These are phyloP conservation scores for Blastocystis sp. DNA, from an alignment of 352 stramenopile species.

Conservation along the genomic window DNA sequence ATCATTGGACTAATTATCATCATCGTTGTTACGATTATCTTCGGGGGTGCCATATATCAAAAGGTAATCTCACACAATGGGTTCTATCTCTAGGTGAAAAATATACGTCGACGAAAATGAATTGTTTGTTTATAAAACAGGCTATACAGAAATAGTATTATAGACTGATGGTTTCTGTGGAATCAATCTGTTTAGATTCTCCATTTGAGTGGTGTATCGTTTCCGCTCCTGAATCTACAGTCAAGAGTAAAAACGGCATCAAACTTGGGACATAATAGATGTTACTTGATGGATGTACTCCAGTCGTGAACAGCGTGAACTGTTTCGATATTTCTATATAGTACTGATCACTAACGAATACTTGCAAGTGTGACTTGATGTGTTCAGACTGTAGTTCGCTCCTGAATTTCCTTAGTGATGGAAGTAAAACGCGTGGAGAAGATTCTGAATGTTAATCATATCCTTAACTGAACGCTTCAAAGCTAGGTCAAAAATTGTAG, in stretches of 20 bases:
- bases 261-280: background rate
- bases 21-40: constrained; percentile 8
- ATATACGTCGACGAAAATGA: background rate
- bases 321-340: background rate
- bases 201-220: background rate
- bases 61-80: background rate
- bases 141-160: background rate
- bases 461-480: background rate
- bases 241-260: too few species aligned
- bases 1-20: constrained; percentile 16
- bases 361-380: background rate
- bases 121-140: constrained; percentile 48
- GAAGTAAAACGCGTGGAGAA: background rate
- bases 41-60: constrained; percentile 45
- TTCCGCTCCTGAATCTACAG: background rate
- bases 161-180: background rate
- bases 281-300: background rate
- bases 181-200: background rate
- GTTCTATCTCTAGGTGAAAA: background rate
- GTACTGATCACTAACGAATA: background rate
- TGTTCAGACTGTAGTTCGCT: background rate
- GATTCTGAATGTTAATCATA: background rate
- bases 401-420: background rate
- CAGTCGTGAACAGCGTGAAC: background rate
- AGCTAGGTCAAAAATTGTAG: background rate